Evolutionary conservation across 2,329 filamentous ascomycete species (phyloP), one percentile per base, ranked within the genome.

Genomic region (Xylaria sp.): DNA sequence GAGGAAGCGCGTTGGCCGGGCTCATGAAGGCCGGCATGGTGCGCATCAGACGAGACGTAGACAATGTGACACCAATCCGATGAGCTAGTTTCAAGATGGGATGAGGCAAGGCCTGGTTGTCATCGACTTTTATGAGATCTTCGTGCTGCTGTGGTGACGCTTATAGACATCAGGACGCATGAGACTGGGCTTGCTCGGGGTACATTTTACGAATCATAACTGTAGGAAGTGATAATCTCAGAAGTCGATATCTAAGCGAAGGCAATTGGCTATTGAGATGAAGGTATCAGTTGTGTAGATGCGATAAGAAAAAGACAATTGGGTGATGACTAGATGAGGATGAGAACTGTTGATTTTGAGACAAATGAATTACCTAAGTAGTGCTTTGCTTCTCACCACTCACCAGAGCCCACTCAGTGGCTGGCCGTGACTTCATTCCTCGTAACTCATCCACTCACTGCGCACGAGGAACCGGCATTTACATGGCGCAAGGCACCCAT

Each of bases 1-100:
- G 80, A 1, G 85, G 84, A 7, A 84, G 82, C 54, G 82, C 81
- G 80, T 28, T 15, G 10, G 61, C 3, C 18, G 31, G 61, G 41
- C 31, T 49, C 55, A 51, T 49, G 31, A 52, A 1, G 31, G 23
- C 52, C 3, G 56, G 31, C 62, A 65, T 68, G 52, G 28, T 43
- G 56, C 25, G n/a, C n/a, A 10, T 20, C 1, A 48, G 46, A 23
- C 46, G 4, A 46, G 25, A 9, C 1, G 15, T 33, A 15, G 9
- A 15, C 6, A 15, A 7, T 4, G 28, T 9, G 25, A n/a, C 13
- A 6, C 15, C 13, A 13, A 54, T 31, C 13, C n/a, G 5, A 5
- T 36, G 52, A 55, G 52, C 18, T 20, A 6, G 25, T 36, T 20
- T 36, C 3, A 36, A 10, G 39, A n/a, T 10, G 41, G 5, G 20